Evolutionary conservation across 2,329 filamentous ascomycete genomes (phyloP).

Genomic region (Chaetomium sp.): DNA sequence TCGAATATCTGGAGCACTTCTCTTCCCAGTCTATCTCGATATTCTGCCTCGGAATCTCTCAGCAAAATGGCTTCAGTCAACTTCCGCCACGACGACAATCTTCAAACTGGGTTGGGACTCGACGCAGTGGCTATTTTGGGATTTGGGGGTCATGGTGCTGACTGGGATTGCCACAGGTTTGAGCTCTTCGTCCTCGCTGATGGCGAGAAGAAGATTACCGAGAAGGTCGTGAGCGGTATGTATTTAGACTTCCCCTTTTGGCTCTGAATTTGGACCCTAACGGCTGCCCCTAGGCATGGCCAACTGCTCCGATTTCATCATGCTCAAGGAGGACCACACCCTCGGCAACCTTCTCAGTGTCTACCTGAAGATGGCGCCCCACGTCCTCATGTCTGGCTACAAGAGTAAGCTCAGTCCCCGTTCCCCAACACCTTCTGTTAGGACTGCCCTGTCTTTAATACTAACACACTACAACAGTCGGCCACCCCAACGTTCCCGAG

Average conservation of each 20-base stretch:
- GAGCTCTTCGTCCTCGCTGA: conserved; percentile 85
- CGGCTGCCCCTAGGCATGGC: conserved; percentile 62
- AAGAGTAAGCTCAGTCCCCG: conserved; percentile 52
- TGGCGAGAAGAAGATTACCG: conserved; percentile 89
- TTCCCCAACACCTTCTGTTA: conserved; percentile 17
- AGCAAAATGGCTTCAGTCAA: conserved; percentile 32
- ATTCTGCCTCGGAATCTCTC: background rate
- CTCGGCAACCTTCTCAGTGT: conserved; percentile 83
- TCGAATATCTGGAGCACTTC: no score
- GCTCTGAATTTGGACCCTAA: background rate
- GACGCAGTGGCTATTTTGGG: background rate
- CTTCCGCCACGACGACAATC: conserved; percentile 34
- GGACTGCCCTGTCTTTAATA: background rate
- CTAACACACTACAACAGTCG: conserved; percentile 32
- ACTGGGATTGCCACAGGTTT: conserved; percentile 54
- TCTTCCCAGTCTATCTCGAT: no score
- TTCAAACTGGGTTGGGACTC: conserved; percentile 23
- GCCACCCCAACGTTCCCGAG: conserved; percentile 55
- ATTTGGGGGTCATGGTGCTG: conserved; percentile 4
- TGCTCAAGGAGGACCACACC: conserved; percentile 96
- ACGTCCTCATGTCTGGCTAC: conserved; percentile 88
- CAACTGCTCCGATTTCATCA: conserved; percentile 89
- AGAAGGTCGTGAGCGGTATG: conserved; percentile 83
- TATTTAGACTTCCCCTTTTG: conserved; percentile 9
- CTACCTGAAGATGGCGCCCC: conserved; percentile 74